Evolutionary conservation across 2,329 filamentous ascomycete genomes (phyloP).

Genomic region (Aspergillus jensenii): DNA sequence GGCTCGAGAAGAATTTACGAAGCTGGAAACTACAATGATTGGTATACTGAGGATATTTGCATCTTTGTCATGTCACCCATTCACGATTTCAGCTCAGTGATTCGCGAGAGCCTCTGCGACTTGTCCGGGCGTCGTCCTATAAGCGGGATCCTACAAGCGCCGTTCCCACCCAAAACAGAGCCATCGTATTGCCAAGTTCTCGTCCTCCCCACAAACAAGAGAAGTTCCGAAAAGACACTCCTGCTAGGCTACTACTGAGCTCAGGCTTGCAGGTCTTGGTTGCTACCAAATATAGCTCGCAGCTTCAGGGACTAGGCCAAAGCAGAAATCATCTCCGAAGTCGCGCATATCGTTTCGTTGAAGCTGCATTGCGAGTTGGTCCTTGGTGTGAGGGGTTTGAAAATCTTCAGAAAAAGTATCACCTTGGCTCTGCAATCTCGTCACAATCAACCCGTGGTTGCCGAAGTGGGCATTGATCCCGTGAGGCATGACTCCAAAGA

Average conservation of each 20-base stretch:
- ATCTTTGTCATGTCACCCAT: neutral
- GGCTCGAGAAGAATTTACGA: slow-evolving; percentile 8
- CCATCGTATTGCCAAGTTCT: slow-evolving; percentile 11
- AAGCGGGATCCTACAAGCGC: slow-evolving; percentile 31
- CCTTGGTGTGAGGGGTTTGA: slow-evolving; percentile 5
- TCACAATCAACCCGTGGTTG: slow-evolving; percentile 19
- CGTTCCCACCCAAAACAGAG: slow-evolving; percentile 18
- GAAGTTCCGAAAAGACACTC: neutral
- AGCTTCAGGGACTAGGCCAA: slow-evolving; percentile 13
- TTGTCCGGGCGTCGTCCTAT: slow-evolving; percentile 22
- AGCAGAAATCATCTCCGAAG: slow-evolving; percentile 14
- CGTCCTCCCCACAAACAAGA: slow-evolving; percentile 1
- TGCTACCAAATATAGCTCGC: slow-evolving; percentile 20
- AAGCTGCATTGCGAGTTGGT: neutral
- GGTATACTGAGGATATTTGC: slow-evolving; percentile 4
- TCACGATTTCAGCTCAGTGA: slow-evolving; percentile 7
- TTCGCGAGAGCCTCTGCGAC: slow-evolving; percentile 18
- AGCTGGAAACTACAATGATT: neutral
- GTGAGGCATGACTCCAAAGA: neutral
- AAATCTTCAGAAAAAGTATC: slow-evolving; percentile 7
- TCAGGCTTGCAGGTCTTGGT: neutral
- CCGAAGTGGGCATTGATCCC: slow-evolving; percentile 6
- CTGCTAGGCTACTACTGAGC: neutral
- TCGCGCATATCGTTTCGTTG: neutral
- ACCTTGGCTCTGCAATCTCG: slow-evolving; percentile 20